phyloP scores from a whole-genome alignment of 2,329 filamentous ascomycete genomes.

The Calonectria crousiana region DNA sequence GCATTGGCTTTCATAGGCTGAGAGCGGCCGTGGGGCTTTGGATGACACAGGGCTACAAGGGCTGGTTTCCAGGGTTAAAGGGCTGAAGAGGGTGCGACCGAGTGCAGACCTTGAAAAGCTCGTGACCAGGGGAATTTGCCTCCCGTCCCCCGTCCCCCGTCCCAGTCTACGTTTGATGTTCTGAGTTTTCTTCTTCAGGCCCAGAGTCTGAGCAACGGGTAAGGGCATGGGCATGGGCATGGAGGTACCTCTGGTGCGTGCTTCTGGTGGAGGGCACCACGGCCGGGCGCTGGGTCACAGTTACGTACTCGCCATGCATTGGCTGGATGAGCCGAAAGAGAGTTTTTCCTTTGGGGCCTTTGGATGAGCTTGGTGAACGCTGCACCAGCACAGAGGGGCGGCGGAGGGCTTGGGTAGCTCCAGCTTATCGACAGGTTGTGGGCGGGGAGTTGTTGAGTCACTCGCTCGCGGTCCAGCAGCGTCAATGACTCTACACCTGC shows the following conservation, averaged over 20 bases:
- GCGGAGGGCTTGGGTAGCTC: not conserved
- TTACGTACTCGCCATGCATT: constrained; percentile 9
- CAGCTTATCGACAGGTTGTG: constrained; percentile 8
- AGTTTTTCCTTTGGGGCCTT: not conserved
- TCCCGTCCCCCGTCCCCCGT: not conserved
- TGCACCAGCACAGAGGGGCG: constrained; percentile 4
- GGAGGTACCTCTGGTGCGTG: not conserved
- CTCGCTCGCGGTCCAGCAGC: not conserved
- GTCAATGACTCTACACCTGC: constrained; percentile 11
- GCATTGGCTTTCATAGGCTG: constrained; percentile 18
- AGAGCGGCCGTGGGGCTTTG: not conserved
- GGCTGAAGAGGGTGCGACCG: constrained; percentile 12
- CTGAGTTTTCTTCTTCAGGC: not conserved
- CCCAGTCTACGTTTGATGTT: not conserved
- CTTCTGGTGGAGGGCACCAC: not conserved
- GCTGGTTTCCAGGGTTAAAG: not conserved
- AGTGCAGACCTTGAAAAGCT: constrained; percentile 5
- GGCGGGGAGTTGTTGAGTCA: constrained; percentile 27
- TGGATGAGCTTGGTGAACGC: not conserved
- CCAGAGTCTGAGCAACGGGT: constrained; percentile 8
- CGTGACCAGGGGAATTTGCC: constrained; percentile 10
- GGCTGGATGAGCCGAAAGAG: not conserved
- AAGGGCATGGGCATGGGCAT: not conserved
- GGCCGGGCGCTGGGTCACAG: not conserved
- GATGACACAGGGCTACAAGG: constrained; percentile 2